Conservation (phyloP, 257 asterid genomes). For the Nicotiana tomentosiformis region DNA sequence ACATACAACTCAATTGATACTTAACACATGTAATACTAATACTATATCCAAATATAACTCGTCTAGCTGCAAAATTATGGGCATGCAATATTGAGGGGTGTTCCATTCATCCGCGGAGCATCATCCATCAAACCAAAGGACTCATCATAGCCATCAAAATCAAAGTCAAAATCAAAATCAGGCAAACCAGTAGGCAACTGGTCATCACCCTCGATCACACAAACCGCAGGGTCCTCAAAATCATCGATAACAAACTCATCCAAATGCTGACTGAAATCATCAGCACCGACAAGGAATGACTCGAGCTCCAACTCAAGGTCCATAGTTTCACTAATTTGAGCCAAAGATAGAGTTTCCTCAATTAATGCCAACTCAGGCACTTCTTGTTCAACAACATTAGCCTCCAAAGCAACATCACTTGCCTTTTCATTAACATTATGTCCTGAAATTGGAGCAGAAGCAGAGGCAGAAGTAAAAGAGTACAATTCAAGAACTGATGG, state of each 20-base stretch:
- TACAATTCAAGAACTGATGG: conserved; percentile 49
- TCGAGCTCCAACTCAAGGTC: conserved; percentile 50
- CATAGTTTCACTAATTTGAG: conserved; percentile 34
- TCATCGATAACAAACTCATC: conserved; percentile 40
- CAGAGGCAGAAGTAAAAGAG: conserved; percentile 25
- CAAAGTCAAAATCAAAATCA: conserved; percentile 49
- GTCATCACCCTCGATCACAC: conserved; percentile 30
- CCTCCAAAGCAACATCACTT: neutral
- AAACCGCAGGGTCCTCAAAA: conserved; percentile 38
- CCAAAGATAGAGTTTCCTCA: conserved; percentile 32
- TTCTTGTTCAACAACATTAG: conserved; percentile 8
- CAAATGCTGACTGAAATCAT: conserved; percentile 22
- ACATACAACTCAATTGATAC: conserved; percentile 18
- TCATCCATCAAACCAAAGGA: conserved; percentile 59
- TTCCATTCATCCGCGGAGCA: conserved; percentile 30
- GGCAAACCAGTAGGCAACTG: conserved; percentile 30
- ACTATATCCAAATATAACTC: neutral
- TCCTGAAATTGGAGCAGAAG: neutral
- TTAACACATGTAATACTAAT: neutral
- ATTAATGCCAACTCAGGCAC: neutral
- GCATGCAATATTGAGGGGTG: conserved; percentile 69
- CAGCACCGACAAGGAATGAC: conserved; percentile 22
- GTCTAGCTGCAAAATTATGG: conserved; percentile 70
- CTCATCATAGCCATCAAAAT: conserved; percentile 47
- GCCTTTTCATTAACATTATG: neutral